Evolutionary conservation across 2,329 filamentous ascomycete species (phyloP).

Genomic region (Nakataea oryzae): DNA sequence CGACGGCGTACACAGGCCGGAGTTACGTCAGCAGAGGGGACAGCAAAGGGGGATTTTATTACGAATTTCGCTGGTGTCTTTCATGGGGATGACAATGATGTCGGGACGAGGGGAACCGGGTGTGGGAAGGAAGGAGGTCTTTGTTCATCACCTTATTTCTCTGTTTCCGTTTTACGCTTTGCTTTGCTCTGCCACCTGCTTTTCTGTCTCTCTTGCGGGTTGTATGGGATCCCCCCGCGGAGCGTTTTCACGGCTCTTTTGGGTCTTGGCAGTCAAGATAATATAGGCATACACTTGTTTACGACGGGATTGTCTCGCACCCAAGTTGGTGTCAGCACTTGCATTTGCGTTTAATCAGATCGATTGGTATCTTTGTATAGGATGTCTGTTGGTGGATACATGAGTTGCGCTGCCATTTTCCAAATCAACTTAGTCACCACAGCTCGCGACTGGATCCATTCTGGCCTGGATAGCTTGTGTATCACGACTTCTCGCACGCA

Average conservation of each 20-base stretch:
- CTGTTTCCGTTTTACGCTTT: not conserved
- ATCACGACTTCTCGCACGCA: not conserved
- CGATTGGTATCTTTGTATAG: not conserved
- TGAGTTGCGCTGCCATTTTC: not conserved
- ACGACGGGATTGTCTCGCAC: not conserved
- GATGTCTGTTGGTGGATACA: not conserved
- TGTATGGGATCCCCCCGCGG: not conserved
- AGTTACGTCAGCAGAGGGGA: not conserved
- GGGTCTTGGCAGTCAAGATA: not conserved
- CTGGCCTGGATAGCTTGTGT: not conserved
- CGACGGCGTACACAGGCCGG: not conserved
- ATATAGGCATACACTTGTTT: not conserved
- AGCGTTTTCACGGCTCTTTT: not conserved
- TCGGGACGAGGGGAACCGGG: not conserved
- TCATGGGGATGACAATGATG: not conserved
- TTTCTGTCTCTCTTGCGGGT: not conserved
- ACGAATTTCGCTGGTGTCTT: not conserved
- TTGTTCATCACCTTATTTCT: not conserved
- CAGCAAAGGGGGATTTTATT: not conserved
- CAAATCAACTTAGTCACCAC: not conserved
- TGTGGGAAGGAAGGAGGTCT: not conserved
- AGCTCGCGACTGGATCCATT: not conserved
- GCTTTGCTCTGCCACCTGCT: not conserved
- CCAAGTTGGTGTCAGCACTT: not conserved
- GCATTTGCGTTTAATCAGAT: not conserved